Percentiles rank a stretch among this genome's conserved stretches.
Conservation (phyloP, 768 basidiomycete genomes). For the Gelatoporia subvermispora region DNA sequence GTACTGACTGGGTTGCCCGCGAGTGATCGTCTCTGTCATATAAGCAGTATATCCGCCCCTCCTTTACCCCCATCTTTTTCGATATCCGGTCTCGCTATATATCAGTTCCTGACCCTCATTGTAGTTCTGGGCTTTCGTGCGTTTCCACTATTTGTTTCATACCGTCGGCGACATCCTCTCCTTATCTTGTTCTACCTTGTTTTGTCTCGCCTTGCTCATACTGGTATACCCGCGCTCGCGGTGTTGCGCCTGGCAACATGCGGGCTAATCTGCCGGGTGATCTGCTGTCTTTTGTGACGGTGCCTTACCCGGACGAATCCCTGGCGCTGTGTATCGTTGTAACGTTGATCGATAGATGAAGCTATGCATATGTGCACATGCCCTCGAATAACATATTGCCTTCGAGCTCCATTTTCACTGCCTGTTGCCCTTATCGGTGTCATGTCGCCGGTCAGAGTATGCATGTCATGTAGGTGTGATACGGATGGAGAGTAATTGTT, state of each 20-base stretch:
- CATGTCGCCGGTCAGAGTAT: too few relatives aligned
- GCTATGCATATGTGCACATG: conserved; percentile 14
- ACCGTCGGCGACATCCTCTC: conserved; percentile 4
- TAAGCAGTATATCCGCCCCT: neutral
- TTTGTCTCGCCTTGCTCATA: conserved; percentile 1
- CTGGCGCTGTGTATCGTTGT: conserved; percentile 8
- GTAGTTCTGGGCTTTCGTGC: conserved; percentile 4
- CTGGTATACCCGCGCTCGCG: conserved; percentile 10
- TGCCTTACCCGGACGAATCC: neutral
- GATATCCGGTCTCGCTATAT: neutral
- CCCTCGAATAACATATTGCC: neutral
- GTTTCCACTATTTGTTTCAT: neutral
- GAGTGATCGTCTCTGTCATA: conserved; percentile 13
- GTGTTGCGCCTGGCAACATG: conserved; percentile 2
- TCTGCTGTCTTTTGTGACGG: too few relatives aligned
- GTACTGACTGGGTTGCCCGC: conserved; percentile 72
- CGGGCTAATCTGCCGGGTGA: conserved; percentile 1
- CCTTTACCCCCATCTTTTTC: neutral
- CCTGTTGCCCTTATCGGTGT: neutral
- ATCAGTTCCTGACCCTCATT: neutral
- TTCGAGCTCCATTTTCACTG: neutral
- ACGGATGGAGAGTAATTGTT: too few relatives aligned
- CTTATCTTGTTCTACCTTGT: neutral
- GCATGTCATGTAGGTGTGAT: too few relatives aligned
- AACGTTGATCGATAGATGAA: conserved; percentile 12